phyloP scores from a whole-genome alignment of 345 rosid genomes.

The Lumnitzera littorea region DNA sequence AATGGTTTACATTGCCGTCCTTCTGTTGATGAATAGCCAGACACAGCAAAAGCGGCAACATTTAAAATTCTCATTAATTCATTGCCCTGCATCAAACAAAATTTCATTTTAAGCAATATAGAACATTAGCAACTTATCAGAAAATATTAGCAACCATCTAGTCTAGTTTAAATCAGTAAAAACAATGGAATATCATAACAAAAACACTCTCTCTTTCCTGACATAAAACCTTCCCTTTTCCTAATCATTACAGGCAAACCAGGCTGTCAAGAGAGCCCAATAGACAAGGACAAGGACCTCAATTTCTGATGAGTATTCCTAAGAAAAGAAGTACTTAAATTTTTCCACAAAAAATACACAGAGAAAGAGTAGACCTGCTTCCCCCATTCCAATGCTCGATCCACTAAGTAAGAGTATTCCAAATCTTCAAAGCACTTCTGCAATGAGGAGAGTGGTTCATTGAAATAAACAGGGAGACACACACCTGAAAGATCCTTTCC shows the following conservation, averaged over 20 bases:
- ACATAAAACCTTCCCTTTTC: too few relatives aligned
- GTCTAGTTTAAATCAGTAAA: too few relatives aligned
- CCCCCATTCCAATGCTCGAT: constrained; percentile 88
- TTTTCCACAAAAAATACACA: constrained; percentile 21
- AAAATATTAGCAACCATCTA: too few relatives aligned
- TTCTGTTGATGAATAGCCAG: constrained; percentile 98
- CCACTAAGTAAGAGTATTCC: constrained; percentile 90
- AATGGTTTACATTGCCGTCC: constrained; percentile 98
- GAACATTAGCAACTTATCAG: not conserved
- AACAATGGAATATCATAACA: too few relatives aligned
- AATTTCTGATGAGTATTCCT: too few relatives aligned
- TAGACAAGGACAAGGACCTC: too few relatives aligned
- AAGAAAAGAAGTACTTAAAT: not conserved
- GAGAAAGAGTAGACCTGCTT: constrained; percentile 71
- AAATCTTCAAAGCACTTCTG: constrained; percentile 99
- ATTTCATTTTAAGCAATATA: not conserved
- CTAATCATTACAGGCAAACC: too few relatives aligned
- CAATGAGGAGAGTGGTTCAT: constrained; percentile 93
- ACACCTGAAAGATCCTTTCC: constrained; percentile 99
- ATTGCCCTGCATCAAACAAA: constrained; percentile 56
- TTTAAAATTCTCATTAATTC: constrained; percentile 93
- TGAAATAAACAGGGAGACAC: constrained; percentile 96
- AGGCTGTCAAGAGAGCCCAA: too few relatives aligned
- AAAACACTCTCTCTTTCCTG: too few relatives aligned
- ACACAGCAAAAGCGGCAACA: constrained; percentile 97